Evolutionary conservation across 202 grass and related monocot genomes (phyloP).

Genomic region (Saccharum hybrid): DNA sequence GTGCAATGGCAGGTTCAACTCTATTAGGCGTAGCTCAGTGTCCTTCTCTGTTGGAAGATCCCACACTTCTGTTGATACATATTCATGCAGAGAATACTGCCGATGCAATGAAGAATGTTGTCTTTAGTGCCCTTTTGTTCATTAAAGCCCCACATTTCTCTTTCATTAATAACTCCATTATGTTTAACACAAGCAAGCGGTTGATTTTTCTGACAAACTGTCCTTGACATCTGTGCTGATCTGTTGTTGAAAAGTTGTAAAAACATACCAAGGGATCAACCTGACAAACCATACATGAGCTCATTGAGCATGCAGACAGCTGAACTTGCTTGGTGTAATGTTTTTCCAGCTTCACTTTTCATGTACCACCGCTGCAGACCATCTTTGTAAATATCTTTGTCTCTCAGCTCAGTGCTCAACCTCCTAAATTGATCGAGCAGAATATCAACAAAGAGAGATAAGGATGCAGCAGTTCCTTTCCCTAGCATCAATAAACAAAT

Average conservation of each 20-base stretch:
- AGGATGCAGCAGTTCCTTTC: slow-evolving; percentile 50
- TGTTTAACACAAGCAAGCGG: slow-evolving; percentile 31
- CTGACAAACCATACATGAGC: slow-evolving; percentile 90
- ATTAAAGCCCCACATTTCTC: slow-evolving; percentile 59
- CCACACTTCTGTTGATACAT: slow-evolving; percentile 82
- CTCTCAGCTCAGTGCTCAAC: slow-evolving; percentile 68
- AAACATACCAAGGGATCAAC: slow-evolving; percentile 65
- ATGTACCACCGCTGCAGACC: slow-evolving; percentile 59
- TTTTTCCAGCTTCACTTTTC: slow-evolving; percentile 61
- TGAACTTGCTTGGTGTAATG: slow-evolving; percentile 65
- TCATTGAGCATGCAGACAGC: slow-evolving; percentile 96
- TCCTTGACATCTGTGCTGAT: slow-evolving; percentile 36
- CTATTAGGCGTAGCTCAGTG: slow-evolving; percentile 41
- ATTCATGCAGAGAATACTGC: slow-evolving; percentile 86
- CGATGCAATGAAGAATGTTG: slow-evolving; percentile 64
- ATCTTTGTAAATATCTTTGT: slow-evolving; percentile 57
- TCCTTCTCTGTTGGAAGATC: slow-evolving; percentile 77
- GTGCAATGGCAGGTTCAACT: slow-evolving; percentile 63
- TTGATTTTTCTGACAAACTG: slow-evolving; percentile 45
- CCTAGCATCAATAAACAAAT: slow-evolving; percentile 61
- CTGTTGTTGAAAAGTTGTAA: slow-evolving; percentile 60
- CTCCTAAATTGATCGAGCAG: slow-evolving; percentile 79
- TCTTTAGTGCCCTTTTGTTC: slow-evolving; percentile 55
- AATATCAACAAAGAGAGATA: slow-evolving; percentile 81
- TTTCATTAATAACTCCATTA: slow-evolving; percentile 37